Percentiles rank a stretch among this genome's conserved stretches.
These are phyloP conservation scores for Heliamphora exappendiculata DNA, from an alignment of 148 eudicot genomes.

Conservation along the genomic window DNA sequence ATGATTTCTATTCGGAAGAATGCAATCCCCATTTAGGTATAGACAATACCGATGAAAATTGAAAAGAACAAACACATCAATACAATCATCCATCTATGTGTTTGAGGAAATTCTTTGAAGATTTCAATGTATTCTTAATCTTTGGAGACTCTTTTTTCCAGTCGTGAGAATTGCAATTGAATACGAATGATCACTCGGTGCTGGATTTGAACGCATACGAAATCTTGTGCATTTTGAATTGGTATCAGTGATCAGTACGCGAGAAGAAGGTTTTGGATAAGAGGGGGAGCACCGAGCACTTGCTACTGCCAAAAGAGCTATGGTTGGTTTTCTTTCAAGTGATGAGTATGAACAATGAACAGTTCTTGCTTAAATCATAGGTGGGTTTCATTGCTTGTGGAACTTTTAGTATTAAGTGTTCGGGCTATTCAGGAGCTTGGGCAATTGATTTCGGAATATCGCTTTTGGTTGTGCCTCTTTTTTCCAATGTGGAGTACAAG, in stretches of 20 bases:
- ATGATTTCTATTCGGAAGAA: conserved; percentile 64
- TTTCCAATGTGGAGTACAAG: neutral
- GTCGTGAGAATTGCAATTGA: neutral
- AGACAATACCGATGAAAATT: neutral
- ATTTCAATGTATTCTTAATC: neutral
- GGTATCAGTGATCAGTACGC: neutral
- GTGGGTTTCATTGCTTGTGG: neutral
- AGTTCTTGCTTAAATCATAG: no score
- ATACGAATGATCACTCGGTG: neutral
- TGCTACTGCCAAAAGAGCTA: no score
- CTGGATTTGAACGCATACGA: neutral
- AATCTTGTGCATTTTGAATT: neutral
- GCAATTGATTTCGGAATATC: neutral
- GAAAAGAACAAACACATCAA: neutral
- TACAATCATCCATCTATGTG: neutral
- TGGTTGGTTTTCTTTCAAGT: no score
- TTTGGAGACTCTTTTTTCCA: neutral
- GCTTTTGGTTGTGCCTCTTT: neutral
- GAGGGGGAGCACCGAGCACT: neutral
- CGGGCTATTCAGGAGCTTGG: neutral
- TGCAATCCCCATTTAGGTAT: conserved; percentile 62
- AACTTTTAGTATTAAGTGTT: neutral
- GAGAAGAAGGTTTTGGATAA: neutral
- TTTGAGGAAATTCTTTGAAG: neutral
- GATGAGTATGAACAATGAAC: no score